phyloP scores from a whole-genome alignment of 2,329 filamentous ascomycete genomes.

The Trichoderma oligosporum region DNA sequence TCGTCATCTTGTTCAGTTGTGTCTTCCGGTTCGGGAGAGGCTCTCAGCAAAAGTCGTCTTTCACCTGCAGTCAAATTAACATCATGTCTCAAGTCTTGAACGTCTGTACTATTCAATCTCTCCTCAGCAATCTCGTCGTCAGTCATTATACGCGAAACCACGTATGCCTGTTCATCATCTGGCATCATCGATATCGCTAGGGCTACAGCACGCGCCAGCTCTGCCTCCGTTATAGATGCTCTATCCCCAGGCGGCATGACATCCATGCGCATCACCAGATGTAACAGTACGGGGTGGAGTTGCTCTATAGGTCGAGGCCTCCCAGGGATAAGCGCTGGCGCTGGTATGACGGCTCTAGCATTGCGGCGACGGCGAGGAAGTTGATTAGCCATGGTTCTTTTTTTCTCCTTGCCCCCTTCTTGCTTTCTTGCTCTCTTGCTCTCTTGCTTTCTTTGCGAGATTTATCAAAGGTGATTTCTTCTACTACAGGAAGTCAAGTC shows the following conservation, averaged over 20 bases:
- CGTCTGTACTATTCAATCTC: conserved; percentile 20
- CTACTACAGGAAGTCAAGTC: no score
- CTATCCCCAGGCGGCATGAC: conserved; percentile 13
- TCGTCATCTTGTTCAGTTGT: not conserved
- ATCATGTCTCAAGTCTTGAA: conserved; percentile 17
- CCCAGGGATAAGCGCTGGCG: not conserved
- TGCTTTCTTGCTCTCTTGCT: no score
- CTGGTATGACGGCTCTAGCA: not conserved
- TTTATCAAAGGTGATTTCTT: no score
- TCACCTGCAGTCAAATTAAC: not conserved
- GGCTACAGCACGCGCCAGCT: conserved; percentile 20
- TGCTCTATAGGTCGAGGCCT: not conserved
- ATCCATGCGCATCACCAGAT: conserved; percentile 18
- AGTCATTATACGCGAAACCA: conserved; percentile 25
- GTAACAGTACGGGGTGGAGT: conserved; percentile 26
- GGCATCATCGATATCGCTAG: conserved; percentile 26
- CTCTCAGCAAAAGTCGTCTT: not conserved
- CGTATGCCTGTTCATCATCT: conserved; percentile 20
- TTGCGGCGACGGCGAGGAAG: not conserved
- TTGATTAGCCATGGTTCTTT: not conserved
- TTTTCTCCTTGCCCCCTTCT: no score
- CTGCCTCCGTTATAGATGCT: conserved; percentile 16
- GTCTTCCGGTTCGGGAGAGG: not conserved
- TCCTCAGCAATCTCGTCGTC: conserved; percentile 25
- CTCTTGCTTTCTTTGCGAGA: no score